Base-by-base conservation (phyloP, 345 rosid genomes). In the Moricandia moricandioides region DNA sequence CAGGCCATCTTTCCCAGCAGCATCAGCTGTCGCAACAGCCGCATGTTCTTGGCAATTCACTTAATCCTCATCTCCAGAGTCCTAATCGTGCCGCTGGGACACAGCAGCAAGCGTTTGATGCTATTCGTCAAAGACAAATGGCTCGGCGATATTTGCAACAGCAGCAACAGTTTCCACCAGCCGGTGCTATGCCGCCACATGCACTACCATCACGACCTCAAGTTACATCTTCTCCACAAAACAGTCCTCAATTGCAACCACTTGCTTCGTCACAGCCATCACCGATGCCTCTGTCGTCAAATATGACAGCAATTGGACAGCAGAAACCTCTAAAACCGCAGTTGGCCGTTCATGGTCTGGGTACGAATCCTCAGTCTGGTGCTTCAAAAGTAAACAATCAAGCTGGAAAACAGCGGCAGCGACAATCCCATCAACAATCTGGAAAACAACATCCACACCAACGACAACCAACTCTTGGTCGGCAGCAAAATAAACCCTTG, bases 331-430 rank as follows among this genome's bases (percentile, higher is more conserved):
- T 82, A 74, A 90, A 90, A 82, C 81, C 79, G 54, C 86, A 77
- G 69, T 67, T 89, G 71, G 78, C 85, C 10, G 81, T 84, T 78
- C 87, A 85, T 47, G 88, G 87, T 57, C 56, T 83, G 29, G 67
- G 75, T 72, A 83, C 87, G 77, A 90, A 77, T 80, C 74, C 89
- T 34, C 92, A 83, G 72, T 69, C 83, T 78, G 82, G 74, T 76
- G 79, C 78, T 62, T 74, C 84, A 74, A 75, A 71, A 55, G 63
- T 40, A 7, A 71, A 37, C 64, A 92, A 86, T 87, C 97, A 85
- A 81, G 83, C 79, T 62, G 95, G 88, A 63, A 95, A 92, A 90
- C 99, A 88, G 63, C 86, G 92, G 16, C 99, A 85, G 68, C 83
- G 87, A 27, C 81, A 65, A 37, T 63, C 30, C 49, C 81, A 71